These are phyloP conservation scores for Volvariella volvacea DNA, from an alignment of 1,284 basidiomycete species.

Conservation along the genomic window DNA sequence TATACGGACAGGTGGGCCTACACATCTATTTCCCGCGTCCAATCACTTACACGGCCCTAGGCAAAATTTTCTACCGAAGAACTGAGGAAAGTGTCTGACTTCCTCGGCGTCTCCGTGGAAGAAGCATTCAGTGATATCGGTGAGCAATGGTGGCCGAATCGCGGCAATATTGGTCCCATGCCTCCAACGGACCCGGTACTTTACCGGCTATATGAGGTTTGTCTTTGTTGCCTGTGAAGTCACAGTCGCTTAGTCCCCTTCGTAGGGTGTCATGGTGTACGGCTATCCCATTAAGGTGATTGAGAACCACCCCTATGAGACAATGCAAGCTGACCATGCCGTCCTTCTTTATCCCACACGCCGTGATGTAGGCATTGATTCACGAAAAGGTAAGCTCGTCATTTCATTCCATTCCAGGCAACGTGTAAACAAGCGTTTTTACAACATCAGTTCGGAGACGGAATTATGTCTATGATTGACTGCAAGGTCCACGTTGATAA, in stretches of 20 bases:
- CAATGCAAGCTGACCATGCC: constrained; percentile 2
- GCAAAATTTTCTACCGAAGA: constrained; percentile 66
- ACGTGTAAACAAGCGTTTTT: constrained; percentile 1
- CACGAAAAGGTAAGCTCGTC: constrained; percentile 67
- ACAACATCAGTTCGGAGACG: constrained; percentile 69
- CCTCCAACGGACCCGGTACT: constrained; percentile 78
- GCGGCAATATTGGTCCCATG: constrained; percentile 53
- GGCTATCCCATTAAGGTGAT: constrained; percentile 71
- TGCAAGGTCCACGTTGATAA: constrained; percentile 69
- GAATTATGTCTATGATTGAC: constrained; percentile 90
- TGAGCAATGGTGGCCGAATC: constrained; percentile 65
- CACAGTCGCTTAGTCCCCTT: background rate
- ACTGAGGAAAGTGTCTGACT: constrained; percentile 42
- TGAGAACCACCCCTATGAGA: no score
- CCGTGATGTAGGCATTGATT: constrained; percentile 70
- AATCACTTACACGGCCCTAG: constrained; percentile 22
- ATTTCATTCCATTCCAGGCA: background rate
- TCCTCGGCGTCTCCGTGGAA: constrained; percentile 39
- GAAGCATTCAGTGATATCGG: constrained; percentile 47
- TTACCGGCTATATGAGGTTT: constrained; percentile 81
- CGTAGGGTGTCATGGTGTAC: constrained; percentile 70
- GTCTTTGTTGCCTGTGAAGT: constrained; percentile 7
- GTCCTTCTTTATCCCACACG: background rate
- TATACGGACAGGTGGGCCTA: constrained; percentile 70
- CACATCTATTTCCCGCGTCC: constrained; percentile 3